Percentiles rank a stretch among this genome's conserved stretches.
phyloP scores from a whole-genome alignment of 2,329 filamentous ascomycete species.

The Fusarium paranaense region DNA sequence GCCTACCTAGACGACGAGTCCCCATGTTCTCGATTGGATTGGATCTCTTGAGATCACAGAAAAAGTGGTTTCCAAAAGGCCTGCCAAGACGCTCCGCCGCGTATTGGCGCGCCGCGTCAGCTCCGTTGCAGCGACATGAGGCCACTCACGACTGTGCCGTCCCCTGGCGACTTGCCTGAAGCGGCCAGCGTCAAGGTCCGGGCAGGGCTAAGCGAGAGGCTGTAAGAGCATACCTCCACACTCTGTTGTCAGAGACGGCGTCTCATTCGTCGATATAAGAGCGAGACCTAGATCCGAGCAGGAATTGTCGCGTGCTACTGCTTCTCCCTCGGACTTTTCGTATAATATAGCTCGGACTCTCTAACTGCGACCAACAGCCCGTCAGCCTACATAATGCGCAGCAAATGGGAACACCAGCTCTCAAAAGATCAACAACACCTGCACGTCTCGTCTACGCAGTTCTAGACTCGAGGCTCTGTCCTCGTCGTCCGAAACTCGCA shows the following conservation, averaged over 20 bases:
- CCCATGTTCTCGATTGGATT: background rate
- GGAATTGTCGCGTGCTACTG: background rate
- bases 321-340: background rate
- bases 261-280: background rate
- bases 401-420: background rate
- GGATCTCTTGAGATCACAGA: background rate
- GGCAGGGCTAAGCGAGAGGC: background rate
- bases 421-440: background rate
- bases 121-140: background rate
- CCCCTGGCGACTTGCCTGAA: background rate
- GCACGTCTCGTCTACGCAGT: background rate
- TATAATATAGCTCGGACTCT: background rate
- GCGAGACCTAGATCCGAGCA: background rate
- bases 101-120: background rate
- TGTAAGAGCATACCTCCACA: background rate
- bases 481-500: background rate
- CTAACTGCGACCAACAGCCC: background rate
- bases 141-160: background rate
- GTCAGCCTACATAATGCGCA: background rate
- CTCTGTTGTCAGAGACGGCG: background rate
- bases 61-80: background rate
- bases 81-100: background rate
- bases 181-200: background rate
- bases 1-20: background rate
- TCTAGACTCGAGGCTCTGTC: background rate